Evolutionary conservation across 169 alveolate genomes (phyloP).

Genomic region (Babesia bovis): DNA sequence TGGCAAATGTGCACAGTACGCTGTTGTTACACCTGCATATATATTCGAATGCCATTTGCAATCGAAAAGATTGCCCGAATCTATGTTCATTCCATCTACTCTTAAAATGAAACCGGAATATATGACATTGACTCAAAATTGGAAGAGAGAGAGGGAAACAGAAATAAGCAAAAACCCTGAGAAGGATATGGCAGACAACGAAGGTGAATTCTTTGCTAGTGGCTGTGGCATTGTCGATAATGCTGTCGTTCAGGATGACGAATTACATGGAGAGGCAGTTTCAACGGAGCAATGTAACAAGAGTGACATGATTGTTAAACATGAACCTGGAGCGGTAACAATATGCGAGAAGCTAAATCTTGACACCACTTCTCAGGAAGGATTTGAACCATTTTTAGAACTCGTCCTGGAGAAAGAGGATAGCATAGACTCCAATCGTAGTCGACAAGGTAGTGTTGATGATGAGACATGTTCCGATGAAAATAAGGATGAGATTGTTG

Average conservation of each 20-base stretch:
- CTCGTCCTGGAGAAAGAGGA: background rate
- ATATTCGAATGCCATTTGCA: conserved; percentile 31
- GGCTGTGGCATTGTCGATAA: background rate
- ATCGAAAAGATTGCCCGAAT: conserved; percentile 22
- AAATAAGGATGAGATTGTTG: background rate
- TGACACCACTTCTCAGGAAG: background rate
- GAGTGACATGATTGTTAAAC: background rate
- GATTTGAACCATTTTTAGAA: background rate
- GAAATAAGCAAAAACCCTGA: background rate
- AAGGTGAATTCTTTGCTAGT: background rate
- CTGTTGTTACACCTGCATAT: conserved; percentile 32
- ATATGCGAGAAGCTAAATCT: background rate
- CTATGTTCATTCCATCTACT: conserved; percentile 18
- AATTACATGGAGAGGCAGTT: background rate
- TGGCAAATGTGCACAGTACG: conserved; percentile 23
- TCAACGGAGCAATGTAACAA: background rate
- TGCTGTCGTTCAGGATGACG: background rate
- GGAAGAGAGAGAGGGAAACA: conserved; percentile 1
- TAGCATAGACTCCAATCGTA: background rate
- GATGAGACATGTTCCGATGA: background rate
- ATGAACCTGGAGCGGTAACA: background rate
- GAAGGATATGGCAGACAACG: background rate
- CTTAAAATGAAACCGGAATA: conserved; percentile 1
- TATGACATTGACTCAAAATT: conserved; percentile 12
- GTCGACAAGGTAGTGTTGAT: background rate